Conservation (phyloP, 2,329 filamentous ascomycete species). For the Alternaria sp. region DNA sequence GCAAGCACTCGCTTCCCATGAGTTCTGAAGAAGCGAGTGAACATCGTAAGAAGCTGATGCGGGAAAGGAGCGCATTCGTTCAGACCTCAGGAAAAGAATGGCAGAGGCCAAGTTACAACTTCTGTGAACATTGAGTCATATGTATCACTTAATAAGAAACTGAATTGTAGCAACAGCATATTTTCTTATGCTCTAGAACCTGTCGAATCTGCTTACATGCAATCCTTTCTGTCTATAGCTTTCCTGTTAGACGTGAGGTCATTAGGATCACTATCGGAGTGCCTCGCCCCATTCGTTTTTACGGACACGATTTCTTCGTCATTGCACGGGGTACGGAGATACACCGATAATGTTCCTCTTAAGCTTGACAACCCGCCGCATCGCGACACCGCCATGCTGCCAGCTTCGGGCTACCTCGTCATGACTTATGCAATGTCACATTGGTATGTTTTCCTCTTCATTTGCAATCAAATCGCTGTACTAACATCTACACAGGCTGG, state of each 20-base stretch:
- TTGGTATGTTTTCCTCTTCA: background rate
- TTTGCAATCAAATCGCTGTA: background rate
- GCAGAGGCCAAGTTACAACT: constrained; percentile 15
- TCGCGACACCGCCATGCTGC: background rate
- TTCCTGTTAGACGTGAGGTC: background rate
- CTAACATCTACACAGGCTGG: background rate
- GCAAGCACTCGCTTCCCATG: constrained; percentile 21
- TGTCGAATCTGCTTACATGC: background rate
- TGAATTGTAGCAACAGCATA: background rate
- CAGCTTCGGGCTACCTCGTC: background rate
- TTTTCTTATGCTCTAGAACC: background rate
- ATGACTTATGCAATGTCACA: background rate
- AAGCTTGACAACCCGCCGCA: background rate
- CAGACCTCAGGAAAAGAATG: constrained; percentile 4
- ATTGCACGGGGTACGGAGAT: background rate
- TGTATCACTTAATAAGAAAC: background rate
- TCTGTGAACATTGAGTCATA: constrained; percentile 24
- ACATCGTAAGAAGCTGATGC: constrained; percentile 17
- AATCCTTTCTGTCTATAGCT: background rate
- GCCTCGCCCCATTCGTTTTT: background rate
- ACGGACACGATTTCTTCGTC: background rate
- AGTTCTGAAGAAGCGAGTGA: constrained; percentile 22
- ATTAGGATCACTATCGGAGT: background rate
- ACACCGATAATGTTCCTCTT: background rate
- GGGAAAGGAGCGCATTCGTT: constrained; percentile 14